Conservation (phyloP, 2,329 filamentous ascomycete species). For the Parasarocladium wereldwijsianum region DNA sequence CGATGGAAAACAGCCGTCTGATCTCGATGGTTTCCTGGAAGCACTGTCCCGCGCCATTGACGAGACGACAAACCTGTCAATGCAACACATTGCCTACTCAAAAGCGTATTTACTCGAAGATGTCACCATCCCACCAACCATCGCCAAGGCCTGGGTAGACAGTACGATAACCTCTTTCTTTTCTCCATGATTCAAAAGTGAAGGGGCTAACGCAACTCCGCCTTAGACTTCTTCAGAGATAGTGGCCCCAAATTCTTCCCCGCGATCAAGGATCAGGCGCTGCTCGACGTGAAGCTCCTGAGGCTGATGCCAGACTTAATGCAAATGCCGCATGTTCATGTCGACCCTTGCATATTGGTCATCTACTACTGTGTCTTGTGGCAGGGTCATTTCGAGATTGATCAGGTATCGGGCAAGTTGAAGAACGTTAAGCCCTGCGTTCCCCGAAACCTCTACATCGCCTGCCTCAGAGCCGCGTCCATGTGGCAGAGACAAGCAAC, state of each 20-base stretch:
- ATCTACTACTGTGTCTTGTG: slow-evolving; percentile 4
- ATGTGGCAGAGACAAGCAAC: slow-evolving; percentile 1
- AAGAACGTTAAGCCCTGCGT: neutral
- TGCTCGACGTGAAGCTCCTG: slow-evolving; percentile 3
- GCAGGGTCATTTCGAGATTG: slow-evolving; percentile 2
- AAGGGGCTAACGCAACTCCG: neutral
- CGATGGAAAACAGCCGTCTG: neutral
- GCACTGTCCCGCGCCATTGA: neutral
- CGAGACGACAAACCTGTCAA: neutral
- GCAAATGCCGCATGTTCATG: slow-evolving; percentile 1
- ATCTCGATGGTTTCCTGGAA: neutral
- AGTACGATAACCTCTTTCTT: neutral
- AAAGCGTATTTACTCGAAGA: neutral
- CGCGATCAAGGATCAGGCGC: neutral
- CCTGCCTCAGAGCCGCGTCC: slow-evolving; percentile 1
- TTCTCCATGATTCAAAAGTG: neutral
- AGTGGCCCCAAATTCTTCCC: neutral
- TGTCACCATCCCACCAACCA: neutral
- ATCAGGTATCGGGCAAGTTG: neutral
- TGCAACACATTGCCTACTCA: neutral
- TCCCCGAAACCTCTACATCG: slow-evolving; percentile 1
- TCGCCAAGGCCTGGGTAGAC: neutral
- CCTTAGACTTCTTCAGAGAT: neutral
- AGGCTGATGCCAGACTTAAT: neutral
- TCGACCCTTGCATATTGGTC: slow-evolving; percentile 3